phyloP scores from a whole-genome alignment of 441 rosid species.

The Mallotus repandus region DNA sequence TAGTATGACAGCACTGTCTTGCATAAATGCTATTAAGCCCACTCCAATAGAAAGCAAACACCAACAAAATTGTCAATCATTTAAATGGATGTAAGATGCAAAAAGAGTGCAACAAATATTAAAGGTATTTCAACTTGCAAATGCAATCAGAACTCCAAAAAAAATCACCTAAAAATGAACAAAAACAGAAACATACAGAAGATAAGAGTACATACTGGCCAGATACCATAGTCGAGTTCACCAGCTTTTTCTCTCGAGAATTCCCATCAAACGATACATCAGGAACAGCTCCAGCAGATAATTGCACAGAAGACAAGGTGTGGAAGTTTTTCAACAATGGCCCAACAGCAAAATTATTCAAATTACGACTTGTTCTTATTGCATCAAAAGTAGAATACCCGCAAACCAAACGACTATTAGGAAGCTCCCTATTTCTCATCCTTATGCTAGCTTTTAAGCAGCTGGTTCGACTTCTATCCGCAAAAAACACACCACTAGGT shows the following conservation, averaged over 20 bases:
- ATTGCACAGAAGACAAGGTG: slow-evolving; percentile 37
- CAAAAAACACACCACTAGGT: slow-evolving; percentile 33
- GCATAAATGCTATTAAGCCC: slow-evolving; percentile 26
- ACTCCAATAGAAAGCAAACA: slow-evolving; percentile 16
- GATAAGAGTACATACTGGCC: slow-evolving; percentile 47
- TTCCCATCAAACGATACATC: slow-evolving; percentile 57
- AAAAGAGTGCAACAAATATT: background rate
- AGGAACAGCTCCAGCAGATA: slow-evolving; percentile 54
- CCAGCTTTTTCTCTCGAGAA: slow-evolving; percentile 45
- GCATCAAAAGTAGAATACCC: slow-evolving; percentile 44
- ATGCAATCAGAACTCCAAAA: background rate
- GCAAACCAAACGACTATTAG: slow-evolving; percentile 39
- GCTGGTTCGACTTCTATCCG: slow-evolving; percentile 34
- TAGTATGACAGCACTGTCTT: background rate
- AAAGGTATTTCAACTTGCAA: background rate
- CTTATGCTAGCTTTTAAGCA: slow-evolving; percentile 56
- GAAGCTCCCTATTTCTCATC: slow-evolving; percentile 43
- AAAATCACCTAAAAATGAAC: background rate
- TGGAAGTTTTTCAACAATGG: slow-evolving; percentile 38
- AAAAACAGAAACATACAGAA: slow-evolving; percentile 14
- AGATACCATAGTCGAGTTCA: slow-evolving; percentile 35
- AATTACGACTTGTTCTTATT: slow-evolving; percentile 26
- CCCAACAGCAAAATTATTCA: slow-evolving; percentile 29
- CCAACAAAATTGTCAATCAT: slow-evolving; percentile 36
- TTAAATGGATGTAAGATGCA: background rate